Base-by-base conservation (phyloP, 495 filamentous ascomycete species). In the Penicillium turbatum region DNA sequence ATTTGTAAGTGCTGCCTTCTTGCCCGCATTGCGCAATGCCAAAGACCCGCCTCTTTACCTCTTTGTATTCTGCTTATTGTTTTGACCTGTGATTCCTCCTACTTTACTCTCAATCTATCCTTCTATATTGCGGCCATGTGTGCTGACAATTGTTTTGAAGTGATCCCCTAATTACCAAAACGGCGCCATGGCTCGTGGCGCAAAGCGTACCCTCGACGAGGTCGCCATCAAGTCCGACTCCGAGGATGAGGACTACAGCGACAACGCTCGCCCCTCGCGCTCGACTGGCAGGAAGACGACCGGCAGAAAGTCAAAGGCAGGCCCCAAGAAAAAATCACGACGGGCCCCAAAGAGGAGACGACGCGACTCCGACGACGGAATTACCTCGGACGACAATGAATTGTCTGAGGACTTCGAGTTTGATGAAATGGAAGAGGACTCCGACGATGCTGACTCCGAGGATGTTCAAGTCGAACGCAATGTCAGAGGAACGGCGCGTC, bases 181-280 rank as follows among this genome's bases (percentile, higher is more conserved):
- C 30, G 54, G 43, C 53, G 81, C 77, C 72, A 78, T 81, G 61
- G 67, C 63, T 58, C 74, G 73, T 48, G 54, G 64, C 32, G 42
- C 56, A 42, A 93, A 93, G 71, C 81, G 90, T 53, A 86, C 85
- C 70, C 67, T 86, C 54, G 85, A 89, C 50, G 81, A 80, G 56
- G 81, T 92, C 59, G 89, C 85, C 19, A 90, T 84, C 72, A 87
- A 88, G 63, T 93, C 90, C 39, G 90, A 96, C 61, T 82, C 89
- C 0, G 83, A 90, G 39, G 90, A 96, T 57, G 84, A 86, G 39
- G 89, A 89, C 65, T 95, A 88, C 67, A 76, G 61, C 67, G 82
- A 66, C 47, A 75, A 69, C 43, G 65, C 62, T 36, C 50, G 56
- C 6, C 61, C 63, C 47, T 66, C 62, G 56, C 68, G 70, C 54